Evolutionary conservation across 495 filamentous ascomycete species (phyloP), one percentile per base, ranked within the genome.

Genomic region (Clohesyomyces aquaticus): DNA sequence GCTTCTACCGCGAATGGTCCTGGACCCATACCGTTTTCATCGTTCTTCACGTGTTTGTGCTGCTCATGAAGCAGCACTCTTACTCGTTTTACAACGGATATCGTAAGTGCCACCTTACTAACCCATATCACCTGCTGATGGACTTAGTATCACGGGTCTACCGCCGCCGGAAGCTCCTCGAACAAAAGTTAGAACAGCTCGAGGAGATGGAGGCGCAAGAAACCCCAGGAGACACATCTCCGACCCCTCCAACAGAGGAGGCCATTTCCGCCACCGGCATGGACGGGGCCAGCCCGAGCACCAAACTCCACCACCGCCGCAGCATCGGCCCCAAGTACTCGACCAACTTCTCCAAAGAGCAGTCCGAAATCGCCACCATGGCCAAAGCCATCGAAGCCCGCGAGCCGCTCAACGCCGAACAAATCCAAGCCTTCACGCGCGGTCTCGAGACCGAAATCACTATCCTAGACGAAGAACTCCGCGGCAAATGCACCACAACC

Each of bases 11-110:
- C 3, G 84, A 89, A 46, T 91, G 88, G 88, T 85, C 87, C 19
- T 91, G 88, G 88, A 88, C 89, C 27, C 88, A 83, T 69, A 82
- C 81, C 22, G 81, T 90, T 25, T 91, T 88, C 72, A 87, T 89
- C 28, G 85, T 89, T 2, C 76, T 91, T 47, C 88, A 91, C 67
- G 82, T 81, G 16, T 67, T 90, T 59, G 83, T 86, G 0, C 85
- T 91, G 81, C 62, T 90, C 48, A 91, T 91, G 88, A 91, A 91
- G 74, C 86, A 88, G 70, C 88, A 91, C 69, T 88, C 84, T 51
- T 91, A 88, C 70, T 81, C 84, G 1, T 88, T 88, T 60, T 91
- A 89, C 71, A 91, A 91, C 68, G 88, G 88, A 4, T 80, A 91
- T 64, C 75, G 77, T 79, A 70, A 63, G 74, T 73, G 47, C 14